Evolutionary conservation across 1,284 basidiomycete species (phyloP), one percentile per base, ranked within the genome.

Genomic region (Ustilago hordei): DNA sequence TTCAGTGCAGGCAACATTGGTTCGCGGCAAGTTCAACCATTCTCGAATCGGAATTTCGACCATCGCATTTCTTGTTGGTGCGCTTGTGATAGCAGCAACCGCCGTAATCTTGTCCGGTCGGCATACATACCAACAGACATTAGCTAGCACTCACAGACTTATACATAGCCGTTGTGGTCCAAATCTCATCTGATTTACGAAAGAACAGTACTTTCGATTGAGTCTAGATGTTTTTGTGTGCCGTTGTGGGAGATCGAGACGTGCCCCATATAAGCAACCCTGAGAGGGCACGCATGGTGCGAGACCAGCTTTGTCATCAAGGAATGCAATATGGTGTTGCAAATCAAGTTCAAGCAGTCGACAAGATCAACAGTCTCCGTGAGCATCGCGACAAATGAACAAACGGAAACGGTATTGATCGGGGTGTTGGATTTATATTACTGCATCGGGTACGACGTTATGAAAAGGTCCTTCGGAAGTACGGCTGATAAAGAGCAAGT

Each of bases 21-120:
- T 75, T 4, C 59, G 67, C 7, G 79, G 83, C 48, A 73, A 76
- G 41, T 84, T 80, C 57, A 67, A 61, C 7, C 82, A 79, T 11
- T 77, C 81, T 31, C 74, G 81, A 48, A 36, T 83, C 13, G 75
- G 78, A 47, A 65, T 81, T 7, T 73, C 75, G 6, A 13, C 62
- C 0, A 70, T 76, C 8, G 55, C 78, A 1, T 54, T 78, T 39
- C 54, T 76, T 1, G 66, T 66, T 31, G 75, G 75, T 6, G 78
- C 80, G 11, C 54, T 81, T 0, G 72, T 80, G 11, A 69, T 79
- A 1, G 78, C 71, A 19, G 64, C 75, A 1, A 67, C 69, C 7
- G 71, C 77, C 8, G 72, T 81, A n/a, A 72, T 79, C 19, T 56
- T 81, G 8, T 56, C 64, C 4, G 70, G 60, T 15, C 55, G 65